Evolutionary conservation across 2,329 filamentous ascomycete genomes (phyloP).

Genomic region (Aspergillus bombycis): DNA sequence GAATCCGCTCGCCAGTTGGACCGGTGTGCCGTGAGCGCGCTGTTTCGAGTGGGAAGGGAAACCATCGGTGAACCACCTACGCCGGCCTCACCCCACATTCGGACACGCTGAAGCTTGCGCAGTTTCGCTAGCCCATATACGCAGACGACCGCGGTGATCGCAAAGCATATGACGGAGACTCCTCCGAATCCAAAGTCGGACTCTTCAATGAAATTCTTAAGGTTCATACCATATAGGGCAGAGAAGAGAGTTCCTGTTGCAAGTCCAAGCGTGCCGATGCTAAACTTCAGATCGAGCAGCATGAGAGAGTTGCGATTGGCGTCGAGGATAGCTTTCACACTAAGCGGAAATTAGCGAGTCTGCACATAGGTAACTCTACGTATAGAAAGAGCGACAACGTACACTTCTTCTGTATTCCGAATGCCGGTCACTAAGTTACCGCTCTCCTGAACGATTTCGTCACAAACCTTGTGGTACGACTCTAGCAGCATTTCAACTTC

Average conservation of each 20-base stretch:
- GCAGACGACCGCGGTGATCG: slow-evolving; percentile 77
- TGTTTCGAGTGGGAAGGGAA: slow-evolving; percentile 30
- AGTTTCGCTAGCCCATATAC: slow-evolving; percentile 82
- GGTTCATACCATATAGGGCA: slow-evolving; percentile 99
- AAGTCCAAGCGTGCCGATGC: slow-evolving; percentile 90
- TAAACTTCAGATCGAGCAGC: slow-evolving; percentile 95
- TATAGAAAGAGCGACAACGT: slow-evolving; percentile 41
- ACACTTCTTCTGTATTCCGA: slow-evolving; percentile 98
- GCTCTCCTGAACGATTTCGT: slow-evolving; percentile 95
- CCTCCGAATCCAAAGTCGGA: slow-evolving; percentile 81
- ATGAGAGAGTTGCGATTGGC: slow-evolving; percentile 98
- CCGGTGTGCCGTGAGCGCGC: slow-evolving; percentile 28
- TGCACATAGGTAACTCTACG: not conserved
- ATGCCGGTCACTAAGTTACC: slow-evolving; percentile 93
- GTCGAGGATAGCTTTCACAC: slow-evolving; percentile 93
- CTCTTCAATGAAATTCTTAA: slow-evolving; percentile 98
- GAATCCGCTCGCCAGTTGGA: slow-evolving; percentile 49
- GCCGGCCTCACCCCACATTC: slow-evolving; percentile 73
- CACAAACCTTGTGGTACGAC: slow-evolving; percentile 95
- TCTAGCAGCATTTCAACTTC: slow-evolving; percentile 97
- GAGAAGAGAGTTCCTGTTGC: slow-evolving; percentile 94
- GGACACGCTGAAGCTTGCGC: slow-evolving; percentile 81
- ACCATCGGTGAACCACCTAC: slow-evolving; percentile 35
- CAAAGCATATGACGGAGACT: slow-evolving; percentile 70
- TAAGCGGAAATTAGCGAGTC: slow-evolving; percentile 39